phyloP scores from a whole-genome alignment of 257 asterid genomes.

The Jacaranda mimosifolia region DNA sequence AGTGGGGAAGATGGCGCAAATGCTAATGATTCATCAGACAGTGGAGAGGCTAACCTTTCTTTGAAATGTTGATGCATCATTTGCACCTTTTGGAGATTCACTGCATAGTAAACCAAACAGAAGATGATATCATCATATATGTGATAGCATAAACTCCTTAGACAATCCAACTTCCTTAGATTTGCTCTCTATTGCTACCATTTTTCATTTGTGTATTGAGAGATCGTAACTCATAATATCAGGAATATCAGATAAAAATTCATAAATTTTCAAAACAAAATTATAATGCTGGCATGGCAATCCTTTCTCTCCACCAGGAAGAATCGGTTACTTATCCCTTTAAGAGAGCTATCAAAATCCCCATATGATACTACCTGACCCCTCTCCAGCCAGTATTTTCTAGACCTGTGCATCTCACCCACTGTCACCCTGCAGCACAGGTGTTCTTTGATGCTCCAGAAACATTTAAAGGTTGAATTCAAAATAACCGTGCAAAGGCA shows the following conservation, averaged over 20 bases:
- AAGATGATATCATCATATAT: conserved; percentile 3
- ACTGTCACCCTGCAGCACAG: not conserved
- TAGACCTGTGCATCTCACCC: conserved; percentile 21
- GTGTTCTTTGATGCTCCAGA: conserved; percentile 16
- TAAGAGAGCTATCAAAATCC: conserved; percentile 8
- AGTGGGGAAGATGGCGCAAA: conserved; percentile 31
- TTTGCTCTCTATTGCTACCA: too few relatives aligned
- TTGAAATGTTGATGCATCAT: conserved; percentile 98
- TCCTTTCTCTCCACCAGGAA: conserved; percentile 20
- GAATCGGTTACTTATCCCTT: not conserved
- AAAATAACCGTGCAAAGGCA: conserved; percentile 23
- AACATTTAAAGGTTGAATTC: conserved; percentile 11
- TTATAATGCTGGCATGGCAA: conserved; percentile 3
- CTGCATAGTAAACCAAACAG: conserved; percentile 57
- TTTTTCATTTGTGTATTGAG: too few relatives aligned
- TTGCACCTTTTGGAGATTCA: conserved; percentile 98
- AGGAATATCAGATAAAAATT: not conserved
- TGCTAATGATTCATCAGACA: conserved; percentile 29
- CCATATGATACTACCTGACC: not conserved
- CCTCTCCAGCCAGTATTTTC: conserved; percentile 6
- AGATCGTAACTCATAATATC: too few relatives aligned
- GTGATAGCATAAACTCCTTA: too few relatives aligned
- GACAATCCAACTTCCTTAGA: too few relatives aligned
- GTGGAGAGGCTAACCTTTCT: conserved; percentile 78
- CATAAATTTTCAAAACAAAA: not conserved